Percentiles rank a stretch among this genome's conserved stretches.
Evolutionary conservation across 306 rosid species (phyloP).

Genomic region (Cucurbita argyrosperma): DNA sequence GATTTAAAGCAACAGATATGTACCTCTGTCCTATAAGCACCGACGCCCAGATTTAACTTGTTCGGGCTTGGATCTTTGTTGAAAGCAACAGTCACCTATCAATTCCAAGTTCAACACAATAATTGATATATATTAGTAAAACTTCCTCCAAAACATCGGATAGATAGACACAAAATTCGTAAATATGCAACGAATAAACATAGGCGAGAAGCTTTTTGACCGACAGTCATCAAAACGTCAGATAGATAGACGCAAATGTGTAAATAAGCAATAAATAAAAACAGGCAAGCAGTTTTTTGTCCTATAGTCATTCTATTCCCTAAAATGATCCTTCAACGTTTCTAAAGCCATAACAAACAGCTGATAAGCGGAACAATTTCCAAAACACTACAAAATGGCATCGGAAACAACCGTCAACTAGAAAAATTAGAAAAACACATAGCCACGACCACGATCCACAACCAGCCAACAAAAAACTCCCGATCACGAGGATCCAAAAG

Average conservation of each 20-base stretch:
- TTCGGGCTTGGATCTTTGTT: constrained; percentile 84
- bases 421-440: neutral
- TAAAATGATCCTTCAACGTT: neutral
- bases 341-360: neutral
- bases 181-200: neutral
- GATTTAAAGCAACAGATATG: neutral
- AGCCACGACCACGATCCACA: neutral
- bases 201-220: neutral
- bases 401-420: neutral
- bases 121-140: neutral
- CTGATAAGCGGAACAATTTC: neutral
- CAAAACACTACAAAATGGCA: neutral
- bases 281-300: neutral
- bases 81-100: constrained; percentile 81
- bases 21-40: constrained; percentile 98
- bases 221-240: neutral
- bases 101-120: neutral
- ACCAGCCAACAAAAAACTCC: neutral
- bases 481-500: neutral
- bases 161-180: neutral
- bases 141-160: neutral
- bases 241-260: neutral
- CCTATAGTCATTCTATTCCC: neutral
- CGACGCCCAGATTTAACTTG: constrained; percentile 91
- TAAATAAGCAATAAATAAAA: neutral